Base-by-base conservation (phyloP, 2,329 filamentous ascomycete genomes). In the Fusarium luffae region DNA sequence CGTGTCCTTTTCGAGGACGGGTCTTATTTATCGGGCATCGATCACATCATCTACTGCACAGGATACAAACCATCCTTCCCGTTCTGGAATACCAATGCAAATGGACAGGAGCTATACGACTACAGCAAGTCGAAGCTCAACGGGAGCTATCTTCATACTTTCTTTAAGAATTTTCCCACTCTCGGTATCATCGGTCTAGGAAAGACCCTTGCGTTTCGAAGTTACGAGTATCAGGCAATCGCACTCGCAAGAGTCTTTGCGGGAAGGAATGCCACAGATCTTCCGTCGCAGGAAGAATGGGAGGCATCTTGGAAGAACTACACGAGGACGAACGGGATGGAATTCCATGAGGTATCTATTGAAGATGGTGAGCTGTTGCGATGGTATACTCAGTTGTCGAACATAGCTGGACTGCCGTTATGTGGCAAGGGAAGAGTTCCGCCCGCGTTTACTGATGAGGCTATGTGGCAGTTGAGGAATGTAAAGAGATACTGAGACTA, bases 181-280 rank as follows among this genome's bases (percentile, higher is more conserved):
- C 52, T 55, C 21, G 52, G 52, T 4, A 55, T 48, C 13, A 55
- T 55, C 5, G 52, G 52, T 4, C 4, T 47, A 19, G 52, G 52
- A 14, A 23, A 55, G 18, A 37, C 8, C 5, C 42, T 55, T 3
- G 42, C 52, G 1, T 55, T 55, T 5, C 42, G 52, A 4, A 55
- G 52, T 16, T 55, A 55, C 21, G 52, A 55, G 52, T 55, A 55
- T 11, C 52, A 55, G 3, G 52, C 52, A 8, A 37, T 55, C 18
- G 52, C 52, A 8, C 52, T 55, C 5, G 42, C 52, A 8, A 55
- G 52, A 40, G 30, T 48, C 2, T 55, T 55, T 56, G 30, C 52
- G 2, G 23, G 30, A 0, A 56, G 23, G 13, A 40, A 48, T 4
- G n/a, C 30, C 2, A 21, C 4, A 1, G 7, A 23, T 8, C 9